These are phyloP conservation scores for Casaregolazyma suthepensis DNA, from an alignment of 1,139 yeast genomes.

Conservation along the genomic window DNA sequence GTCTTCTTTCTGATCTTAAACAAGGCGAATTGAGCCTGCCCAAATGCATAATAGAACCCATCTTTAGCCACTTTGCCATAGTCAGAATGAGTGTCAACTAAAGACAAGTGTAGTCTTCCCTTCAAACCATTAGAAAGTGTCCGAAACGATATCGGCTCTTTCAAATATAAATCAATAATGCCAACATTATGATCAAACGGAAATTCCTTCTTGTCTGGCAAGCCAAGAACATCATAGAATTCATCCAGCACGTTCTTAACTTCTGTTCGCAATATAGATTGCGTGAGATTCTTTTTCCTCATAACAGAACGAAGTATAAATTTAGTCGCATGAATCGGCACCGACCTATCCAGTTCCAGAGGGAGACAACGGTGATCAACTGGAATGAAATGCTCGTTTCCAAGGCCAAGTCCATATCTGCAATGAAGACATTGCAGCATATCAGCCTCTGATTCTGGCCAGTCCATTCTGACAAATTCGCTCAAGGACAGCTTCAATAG, in stretches of 20 bases:
- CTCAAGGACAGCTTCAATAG: slow-evolving; percentile 58
- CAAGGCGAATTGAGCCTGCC: slow-evolving; percentile 57
- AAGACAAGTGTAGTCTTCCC: slow-evolving; percentile 45
- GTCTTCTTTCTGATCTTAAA: slow-evolving; percentile 59
- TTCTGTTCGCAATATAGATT: slow-evolving; percentile 50
- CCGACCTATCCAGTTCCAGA: slow-evolving; percentile 37
- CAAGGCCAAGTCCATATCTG: slow-evolving; percentile 61
- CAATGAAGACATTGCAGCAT: slow-evolving; percentile 73
- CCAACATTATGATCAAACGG: slow-evolving; percentile 36
- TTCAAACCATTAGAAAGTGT: slow-evolving; percentile 51
- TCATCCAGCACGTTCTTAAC: slow-evolving; percentile 66
- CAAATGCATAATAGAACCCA: slow-evolving; percentile 73
- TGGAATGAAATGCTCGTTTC: slow-evolving; percentile 46
- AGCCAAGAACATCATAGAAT: slow-evolving; percentile 67
- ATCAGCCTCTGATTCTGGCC: slow-evolving; percentile 48
- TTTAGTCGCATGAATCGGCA: slow-evolving; percentile 53
- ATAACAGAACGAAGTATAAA: slow-evolving; percentile 61
- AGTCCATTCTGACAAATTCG: slow-evolving; percentile 42
- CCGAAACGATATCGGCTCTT: slow-evolving; percentile 44
- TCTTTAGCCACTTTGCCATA: slow-evolving; percentile 36
- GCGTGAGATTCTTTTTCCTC: slow-evolving; percentile 52
- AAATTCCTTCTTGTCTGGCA: slow-evolving; percentile 42
- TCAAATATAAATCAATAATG: slow-evolving; percentile 47
- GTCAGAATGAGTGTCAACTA: slow-evolving; percentile 34
- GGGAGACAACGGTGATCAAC: slow-evolving; percentile 59